phyloP scores from a whole-genome alignment of 2,329 filamentous ascomycete species.

The Colletotrichum euphorbiae region DNA sequence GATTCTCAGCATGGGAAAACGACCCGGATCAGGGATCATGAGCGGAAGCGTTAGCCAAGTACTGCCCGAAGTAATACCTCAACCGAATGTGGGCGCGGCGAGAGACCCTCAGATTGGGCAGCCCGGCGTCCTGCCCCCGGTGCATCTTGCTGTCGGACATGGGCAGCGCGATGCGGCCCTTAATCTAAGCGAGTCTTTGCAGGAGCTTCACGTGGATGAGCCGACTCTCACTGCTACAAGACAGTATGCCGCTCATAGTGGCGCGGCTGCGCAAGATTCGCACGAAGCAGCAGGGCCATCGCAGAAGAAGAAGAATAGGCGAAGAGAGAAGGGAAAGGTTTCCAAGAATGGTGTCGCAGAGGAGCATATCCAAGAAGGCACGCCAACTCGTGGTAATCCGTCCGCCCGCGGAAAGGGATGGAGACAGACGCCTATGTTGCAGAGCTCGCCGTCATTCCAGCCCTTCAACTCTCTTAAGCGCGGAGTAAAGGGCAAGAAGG shows the following conservation, averaged over 20 bases:
- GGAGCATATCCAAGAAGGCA: slow-evolving; percentile 37
- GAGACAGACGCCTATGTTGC: slow-evolving; percentile 69
- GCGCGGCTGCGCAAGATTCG: slow-evolving; percentile 14
- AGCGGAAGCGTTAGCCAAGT: slow-evolving; percentile 39
- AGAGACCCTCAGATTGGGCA: slow-evolving; percentile 45
- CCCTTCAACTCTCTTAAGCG: slow-evolving; percentile 72
- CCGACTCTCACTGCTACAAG: slow-evolving; percentile 41
- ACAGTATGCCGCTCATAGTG: slow-evolving; percentile 18
- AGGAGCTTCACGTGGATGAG: slow-evolving; percentile 43
- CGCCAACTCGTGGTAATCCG: slow-evolving; percentile 33
- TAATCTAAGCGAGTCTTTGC: slow-evolving; percentile 42
- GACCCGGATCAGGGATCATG: slow-evolving; percentile 48
- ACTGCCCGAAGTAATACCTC: slow-evolving; percentile 37
- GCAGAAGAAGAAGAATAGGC: slow-evolving; percentile 45
- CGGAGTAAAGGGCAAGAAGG: slow-evolving; percentile 57
- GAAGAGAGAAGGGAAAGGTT: slow-evolving; percentile 49
- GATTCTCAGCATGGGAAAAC: slow-evolving; percentile 76
- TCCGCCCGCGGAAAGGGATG: slow-evolving; percentile 62
- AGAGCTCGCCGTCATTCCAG: slow-evolving; percentile 72
- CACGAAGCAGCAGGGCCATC: slow-evolving; percentile 40
- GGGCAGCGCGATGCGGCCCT: slow-evolving; percentile 17
- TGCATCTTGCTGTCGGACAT: slow-evolving; percentile 20
- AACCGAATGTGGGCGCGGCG: slow-evolving; percentile 48
- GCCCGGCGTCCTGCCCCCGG: slow-evolving; percentile 40
- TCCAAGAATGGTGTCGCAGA: slow-evolving; percentile 42